Percentiles rank a stretch among this genome's conserved stretches.
phyloP scores from a whole-genome alignment of 2,329 filamentous ascomycete genomes.

The Botrytis fabae region DNA sequence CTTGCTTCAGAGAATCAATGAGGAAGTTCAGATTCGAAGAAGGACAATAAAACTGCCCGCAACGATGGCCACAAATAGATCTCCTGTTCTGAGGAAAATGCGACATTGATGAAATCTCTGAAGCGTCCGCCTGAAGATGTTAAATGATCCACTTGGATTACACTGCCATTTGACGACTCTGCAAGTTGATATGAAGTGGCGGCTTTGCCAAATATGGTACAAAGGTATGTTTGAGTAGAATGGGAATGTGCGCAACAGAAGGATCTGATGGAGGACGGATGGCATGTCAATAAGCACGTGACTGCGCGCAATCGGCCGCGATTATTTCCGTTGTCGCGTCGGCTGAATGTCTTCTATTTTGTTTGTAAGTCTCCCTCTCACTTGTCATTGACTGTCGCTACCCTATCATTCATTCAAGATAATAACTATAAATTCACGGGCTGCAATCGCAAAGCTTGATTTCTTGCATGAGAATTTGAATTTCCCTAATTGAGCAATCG shows the following conservation, averaged over 20 bases:
- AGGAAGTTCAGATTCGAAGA: not conserved
- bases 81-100: no score
- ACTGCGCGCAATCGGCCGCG: not conserved
- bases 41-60: not conserved
- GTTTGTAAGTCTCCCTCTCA: not conserved
- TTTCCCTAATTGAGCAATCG: not conserved
- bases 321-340: slow-evolving; percentile 8
- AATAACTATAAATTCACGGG: not conserved
- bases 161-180: no score
- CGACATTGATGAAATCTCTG: not conserved
- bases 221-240: no score
- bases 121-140: no score
- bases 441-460: not conserved
- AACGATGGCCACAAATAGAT: not conserved
- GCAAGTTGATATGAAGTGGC: no score
- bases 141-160: no score
- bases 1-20: no score
- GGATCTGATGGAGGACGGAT: not conserved
- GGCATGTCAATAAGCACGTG: not conserved
- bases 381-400: not conserved
- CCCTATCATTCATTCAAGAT: not conserved
- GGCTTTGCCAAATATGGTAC: no score
- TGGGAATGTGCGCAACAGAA: no score
- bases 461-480: not conserved
- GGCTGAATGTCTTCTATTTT: not conserved